Percentiles rank a stretch among this genome's conserved stretches.
These are phyloP conservation scores for Elaeis guineensis DNA, from an alignment of 176 grass and related monocot species.

Conservation along the genomic window DNA sequence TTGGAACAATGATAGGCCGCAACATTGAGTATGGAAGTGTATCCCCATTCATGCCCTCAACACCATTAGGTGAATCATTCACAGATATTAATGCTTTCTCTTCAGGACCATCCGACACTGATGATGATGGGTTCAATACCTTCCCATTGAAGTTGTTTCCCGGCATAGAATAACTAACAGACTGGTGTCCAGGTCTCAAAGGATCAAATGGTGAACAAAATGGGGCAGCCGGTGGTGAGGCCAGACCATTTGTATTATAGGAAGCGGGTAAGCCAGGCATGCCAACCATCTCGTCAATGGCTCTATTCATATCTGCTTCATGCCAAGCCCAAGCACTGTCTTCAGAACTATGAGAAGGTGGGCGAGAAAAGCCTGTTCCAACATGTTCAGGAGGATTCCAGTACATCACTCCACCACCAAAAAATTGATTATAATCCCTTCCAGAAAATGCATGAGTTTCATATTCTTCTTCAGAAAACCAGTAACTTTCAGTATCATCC, in stretches of 20 bases:
- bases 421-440: slow-evolving; percentile 90
- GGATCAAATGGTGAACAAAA: slow-evolving; percentile 44
- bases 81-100: slow-evolving; percentile 37
- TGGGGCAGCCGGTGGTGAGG: slow-evolving; percentile 49
- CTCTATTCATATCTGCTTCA: slow-evolving; percentile 86
- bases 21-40: slow-evolving; percentile 85
- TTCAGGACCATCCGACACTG: slow-evolving; percentile 43
- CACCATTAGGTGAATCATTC: slow-evolving; percentile 38
- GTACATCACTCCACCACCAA: slow-evolving; percentile 98
- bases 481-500: slow-evolving; percentile 91
- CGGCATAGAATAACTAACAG: slow-evolving; percentile 39
- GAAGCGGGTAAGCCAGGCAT: slow-evolving; percentile 40
- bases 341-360: slow-evolving; percentile 86
- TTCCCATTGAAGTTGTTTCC: slow-evolving; percentile 45
- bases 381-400: slow-evolving; percentile 88
- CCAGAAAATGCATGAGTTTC: slow-evolving; percentile 51
- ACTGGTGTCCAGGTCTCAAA: slow-evolving; percentile 25
- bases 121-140: slow-evolving; percentile 22
- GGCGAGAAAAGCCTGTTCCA: slow-evolving; percentile 69
- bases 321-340: slow-evolving; percentile 98
- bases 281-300: slow-evolving; percentile 73
- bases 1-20: slow-evolving; percentile 77
- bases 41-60: slow-evolving; percentile 65
- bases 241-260: slow-evolving; percentile 46
- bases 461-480: slow-evolving; percentile 89